Evolutionary conservation across 2,329 filamentous ascomycete genomes (phyloP).

Genomic region (Trichophyton benhamiae): DNA sequence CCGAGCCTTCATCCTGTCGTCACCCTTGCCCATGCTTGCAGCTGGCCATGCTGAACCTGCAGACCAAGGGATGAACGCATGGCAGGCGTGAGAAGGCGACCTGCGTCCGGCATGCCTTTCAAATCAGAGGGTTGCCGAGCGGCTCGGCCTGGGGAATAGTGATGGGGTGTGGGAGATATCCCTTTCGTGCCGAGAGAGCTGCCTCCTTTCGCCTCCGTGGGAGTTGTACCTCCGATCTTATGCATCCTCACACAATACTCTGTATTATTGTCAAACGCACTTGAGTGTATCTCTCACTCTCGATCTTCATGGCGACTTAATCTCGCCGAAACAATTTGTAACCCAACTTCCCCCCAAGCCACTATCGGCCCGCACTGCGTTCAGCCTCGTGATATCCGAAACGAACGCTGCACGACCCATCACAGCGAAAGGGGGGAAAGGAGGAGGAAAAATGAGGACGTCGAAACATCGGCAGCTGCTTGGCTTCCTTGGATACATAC

Average conservation of each 20-base stretch:
- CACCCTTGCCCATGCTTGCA: background rate
- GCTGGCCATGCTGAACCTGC: background rate
- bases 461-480: background rate
- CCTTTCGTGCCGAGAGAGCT: background rate
- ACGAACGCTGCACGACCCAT: background rate
- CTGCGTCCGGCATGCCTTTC: background rate
- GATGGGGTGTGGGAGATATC: no score
- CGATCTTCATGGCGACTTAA: background rate
- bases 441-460: background rate
- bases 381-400: background rate
- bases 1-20: background rate
- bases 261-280: no score
- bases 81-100: background rate
- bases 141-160: background rate
- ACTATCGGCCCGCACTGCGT: background rate
- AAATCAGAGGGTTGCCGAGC: background rate
- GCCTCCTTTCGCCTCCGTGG: background rate
- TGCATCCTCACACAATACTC: background rate
- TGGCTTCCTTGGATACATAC: background rate
- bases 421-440: background rate
- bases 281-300: background rate
- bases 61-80: conserved; percentile 1
- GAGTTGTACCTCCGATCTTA: background rate
- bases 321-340: background rate
- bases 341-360: background rate